These are phyloP conservation scores for Naganishia friedmannii DNA, from an alignment of 768 basidiomycete genomes.

Conservation along the genomic window DNA sequence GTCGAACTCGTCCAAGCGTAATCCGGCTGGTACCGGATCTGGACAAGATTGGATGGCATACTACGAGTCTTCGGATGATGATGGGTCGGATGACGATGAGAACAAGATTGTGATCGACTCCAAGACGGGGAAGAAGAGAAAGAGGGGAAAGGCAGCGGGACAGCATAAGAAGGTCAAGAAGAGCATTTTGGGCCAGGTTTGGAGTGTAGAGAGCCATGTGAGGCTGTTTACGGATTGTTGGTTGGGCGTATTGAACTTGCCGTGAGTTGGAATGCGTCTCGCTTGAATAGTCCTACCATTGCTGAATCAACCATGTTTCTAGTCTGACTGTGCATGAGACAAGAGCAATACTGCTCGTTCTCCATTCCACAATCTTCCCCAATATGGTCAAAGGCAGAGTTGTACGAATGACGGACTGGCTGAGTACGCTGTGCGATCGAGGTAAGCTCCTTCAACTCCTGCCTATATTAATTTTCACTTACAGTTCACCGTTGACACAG, in stretches of 20 bases:
- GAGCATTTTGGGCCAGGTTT: conserved; percentile 30
- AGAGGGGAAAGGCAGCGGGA: conserved; percentile 22
- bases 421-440: conserved; percentile 40
- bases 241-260: conserved; percentile 30
- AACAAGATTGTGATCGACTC: conserved; percentile 27
- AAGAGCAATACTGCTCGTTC: conserved; percentile 48
- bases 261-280: conserved; percentile 34
- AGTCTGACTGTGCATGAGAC: conserved; percentile 35
- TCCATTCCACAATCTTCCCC: conserved; percentile 43
- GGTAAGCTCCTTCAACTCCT: neutral
- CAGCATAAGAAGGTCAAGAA: conserved; percentile 27
- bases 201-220: conserved; percentile 34
- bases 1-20: conserved; percentile 23
- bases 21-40: conserved; percentile 13
- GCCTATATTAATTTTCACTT: neutral
- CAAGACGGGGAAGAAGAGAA: conserved; percentile 28
- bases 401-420: conserved; percentile 50
- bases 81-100: conserved; percentile 23
- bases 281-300: neutral
- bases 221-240: conserved; percentile 33
- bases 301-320: neutral
- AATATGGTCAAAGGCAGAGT: conserved; percentile 35
- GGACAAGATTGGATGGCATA: conserved; percentile 47
- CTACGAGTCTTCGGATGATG: conserved; percentile 43
- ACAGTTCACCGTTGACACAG: conserved; percentile 55